Percentiles rank a stretch among this genome's conserved stretches.
These are phyloP conservation scores for Cordyceps javanica DNA, from an alignment of 2,329 filamentous ascomycete genomes.

Conservation along the genomic window DNA sequence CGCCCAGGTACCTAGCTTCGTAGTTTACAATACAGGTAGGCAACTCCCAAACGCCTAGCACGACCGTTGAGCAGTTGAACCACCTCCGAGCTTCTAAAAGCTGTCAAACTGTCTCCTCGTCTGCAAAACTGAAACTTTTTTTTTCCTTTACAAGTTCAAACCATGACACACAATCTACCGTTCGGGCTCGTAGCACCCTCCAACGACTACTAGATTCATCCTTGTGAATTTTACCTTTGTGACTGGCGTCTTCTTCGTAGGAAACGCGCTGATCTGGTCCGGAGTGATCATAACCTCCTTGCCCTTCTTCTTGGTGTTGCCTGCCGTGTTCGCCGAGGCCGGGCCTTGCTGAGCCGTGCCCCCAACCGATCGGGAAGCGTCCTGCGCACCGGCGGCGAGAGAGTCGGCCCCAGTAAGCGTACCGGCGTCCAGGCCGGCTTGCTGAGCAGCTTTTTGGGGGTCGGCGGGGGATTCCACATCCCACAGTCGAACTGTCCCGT, in stretches of 20 bases:
- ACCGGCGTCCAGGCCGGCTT: slow-evolving; percentile 38
- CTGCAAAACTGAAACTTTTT: background rate
- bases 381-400: background rate
- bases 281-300: slow-evolving; percentile 88
- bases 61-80: background rate
- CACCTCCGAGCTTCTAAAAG: background rate
- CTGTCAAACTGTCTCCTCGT: background rate
- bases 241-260: slow-evolving; percentile 93
- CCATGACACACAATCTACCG: slow-evolving; percentile 24
- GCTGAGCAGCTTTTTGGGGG: slow-evolving; percentile 49
- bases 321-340: slow-evolving; percentile 22
- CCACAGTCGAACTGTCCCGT: slow-evolving; percentile 91
- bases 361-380: slow-evolving; percentile 1
- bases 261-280: slow-evolving; percentile 91
- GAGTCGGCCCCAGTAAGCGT: slow-evolving; percentile 33
- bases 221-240: slow-evolving; percentile 89
- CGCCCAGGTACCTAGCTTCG: background rate
- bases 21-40: background rate
- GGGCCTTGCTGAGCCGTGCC: slow-evolving; percentile 22
- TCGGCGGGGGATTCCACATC: slow-evolving; percentile 72
- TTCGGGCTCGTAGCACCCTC: slow-evolving; percentile 61
- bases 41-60: slow-evolving; percentile 5
- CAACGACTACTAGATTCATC: slow-evolving; percentile 90
- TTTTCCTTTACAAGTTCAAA: no score
- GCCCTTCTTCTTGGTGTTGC: slow-evolving; percentile 62